These are phyloP conservation scores for Trichodelitschia bisporula DNA, from an alignment of 495 filamentous ascomycete genomes.

Conservation along the genomic window DNA sequence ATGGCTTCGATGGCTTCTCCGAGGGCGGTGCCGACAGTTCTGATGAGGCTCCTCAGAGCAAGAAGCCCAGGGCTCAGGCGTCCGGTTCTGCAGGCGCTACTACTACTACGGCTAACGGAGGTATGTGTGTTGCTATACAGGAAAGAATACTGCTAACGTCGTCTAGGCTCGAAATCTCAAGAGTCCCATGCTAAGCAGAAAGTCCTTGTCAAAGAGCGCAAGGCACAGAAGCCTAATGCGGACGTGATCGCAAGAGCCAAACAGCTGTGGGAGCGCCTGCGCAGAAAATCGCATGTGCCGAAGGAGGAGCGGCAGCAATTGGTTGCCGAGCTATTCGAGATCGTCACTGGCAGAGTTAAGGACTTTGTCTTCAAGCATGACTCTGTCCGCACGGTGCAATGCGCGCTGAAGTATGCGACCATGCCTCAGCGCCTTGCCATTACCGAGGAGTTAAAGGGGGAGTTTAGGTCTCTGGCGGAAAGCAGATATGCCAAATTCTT, in stretches of 20 bases:
- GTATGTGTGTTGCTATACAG: not conserved
- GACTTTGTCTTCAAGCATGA: conserved; percentile 98
- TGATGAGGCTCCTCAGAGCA: not conserved
- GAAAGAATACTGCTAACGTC: not conserved
- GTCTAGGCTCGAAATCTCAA: conserved; percentile 17
- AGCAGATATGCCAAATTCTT: conserved; percentile 93
- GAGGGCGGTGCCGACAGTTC: not conserved
- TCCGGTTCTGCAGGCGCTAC: not conserved
- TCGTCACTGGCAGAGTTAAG: conserved; percentile 70
- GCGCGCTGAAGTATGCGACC: conserved; percentile 85
- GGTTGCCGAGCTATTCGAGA: conserved; percentile 67
- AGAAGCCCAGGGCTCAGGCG: not conserved
- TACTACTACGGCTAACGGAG: not conserved
- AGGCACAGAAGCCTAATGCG: conserved; percentile 74
- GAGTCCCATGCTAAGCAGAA: conserved; percentile 89
- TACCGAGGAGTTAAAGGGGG: conserved; percentile 63
- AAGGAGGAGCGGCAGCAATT: conserved; percentile 64
- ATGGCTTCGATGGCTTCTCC: conserved; percentile 11
- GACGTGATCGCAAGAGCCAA: conserved; percentile 75
- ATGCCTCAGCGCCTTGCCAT: conserved; percentile 63
- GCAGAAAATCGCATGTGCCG: conserved; percentile 75
- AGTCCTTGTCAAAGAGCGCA: conserved; percentile 64
- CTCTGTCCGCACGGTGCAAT: conserved; percentile 82
- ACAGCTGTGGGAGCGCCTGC: conserved; percentile 86
- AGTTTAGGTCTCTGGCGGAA: conserved; percentile 64